Evolutionary conservation across 208 protist species (phyloP), one percentile per base, ranked within the genome.

Genomic region (Trypanosoma congolense): DNA sequence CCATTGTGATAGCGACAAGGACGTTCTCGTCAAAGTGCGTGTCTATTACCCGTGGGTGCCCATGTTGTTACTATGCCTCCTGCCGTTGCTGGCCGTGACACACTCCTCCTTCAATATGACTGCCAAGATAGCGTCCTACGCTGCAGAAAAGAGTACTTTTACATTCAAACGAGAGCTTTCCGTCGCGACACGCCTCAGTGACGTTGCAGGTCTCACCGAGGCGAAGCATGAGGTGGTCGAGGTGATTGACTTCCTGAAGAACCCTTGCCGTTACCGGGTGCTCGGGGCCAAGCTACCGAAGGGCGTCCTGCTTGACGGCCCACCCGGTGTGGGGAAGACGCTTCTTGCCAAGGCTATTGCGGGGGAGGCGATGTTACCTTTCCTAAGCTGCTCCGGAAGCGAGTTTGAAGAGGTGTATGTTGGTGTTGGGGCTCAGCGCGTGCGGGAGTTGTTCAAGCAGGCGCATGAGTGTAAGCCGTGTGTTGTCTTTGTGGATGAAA

Each of bases 401-500:
- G 95, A 98, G 57, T 98, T 98, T 72, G 77, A 97, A 8, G 95
- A 98, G 76, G 95, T 98, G 62, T 98, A 98, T 73, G 95, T 97
- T 4, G 96, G 96, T 40, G 90, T 97, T 71, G 93, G 93, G 56
- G 91, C 93, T 8, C 33, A 87, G 49, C 80, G 95, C 33, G 91
- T 98, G 24, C 83, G 97, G 40, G 82, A 98, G 57, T 77, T 98
- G 22, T 98, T 98, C 80, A 54, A 81, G 35, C 69, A 89, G 65
- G 97, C 96, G 4, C 77, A 88, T 45, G 86, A 97, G 69, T n/a
- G n/a, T n/a, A 93, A 96, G 61, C 96, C 90, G 10, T 96, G 91
- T 65, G 97, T 98, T 60, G 73, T 98, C 25, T 98, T 97, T 73
- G 98, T 99, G 56, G 97, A 99, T 75, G 97, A 99, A 63, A 98